A percentile compares a stretch with the other conserved stretches of the same genome.
These are phyloP conservation scores for Xylariomycetidae sp. DNA, from an alignment of 2,329 filamentous ascomycete genomes.

Conservation along the genomic window DNA sequence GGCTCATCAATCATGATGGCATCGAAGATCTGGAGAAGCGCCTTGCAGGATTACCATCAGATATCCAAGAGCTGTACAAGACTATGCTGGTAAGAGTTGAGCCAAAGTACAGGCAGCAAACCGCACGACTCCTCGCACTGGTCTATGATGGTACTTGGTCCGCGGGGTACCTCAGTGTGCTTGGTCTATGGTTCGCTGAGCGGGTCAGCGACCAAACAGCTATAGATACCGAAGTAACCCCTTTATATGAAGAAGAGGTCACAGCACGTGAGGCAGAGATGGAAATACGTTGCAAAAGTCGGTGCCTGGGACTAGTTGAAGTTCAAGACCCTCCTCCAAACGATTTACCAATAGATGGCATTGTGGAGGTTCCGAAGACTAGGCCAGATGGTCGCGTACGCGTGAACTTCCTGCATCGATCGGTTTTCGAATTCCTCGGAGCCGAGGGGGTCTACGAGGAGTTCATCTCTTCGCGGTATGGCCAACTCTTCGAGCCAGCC, in stretches of 20 bases:
- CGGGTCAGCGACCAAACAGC: slow-evolving; percentile 7
- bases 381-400: too few species aligned
- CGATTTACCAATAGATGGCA: too few species aligned
- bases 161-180: neutral
- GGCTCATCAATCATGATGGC: slow-evolving; percentile 13
- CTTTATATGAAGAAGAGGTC: slow-evolving; percentile 8
- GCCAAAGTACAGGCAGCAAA: slow-evolving; percentile 5
- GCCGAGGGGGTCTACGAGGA: slow-evolving; percentile 1
- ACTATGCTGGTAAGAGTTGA: slow-evolving; percentile 10
- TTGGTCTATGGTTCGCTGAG: slow-evolving; percentile 16
- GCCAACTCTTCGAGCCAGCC: neutral
- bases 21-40: slow-evolving; percentile 11
- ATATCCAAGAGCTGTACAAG: slow-evolving; percentile 14
- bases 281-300: slow-evolving; percentile 10
- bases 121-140: slow-evolving; percentile 9
- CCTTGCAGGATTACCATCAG: slow-evolving; percentile 11
- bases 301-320: slow-evolving; percentile 15
- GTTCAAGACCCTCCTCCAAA: too few species aligned
- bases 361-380: neutral
- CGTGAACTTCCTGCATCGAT: slow-evolving; percentile 12
- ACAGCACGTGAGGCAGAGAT: slow-evolving; percentile 9
- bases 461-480: slow-evolving; percentile 1
- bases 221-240: slow-evolving; percentile 1
- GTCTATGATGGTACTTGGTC: neutral
- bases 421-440: slow-evolving; percentile 14